Conservation (phyloP, 1,284 basidiomycete species). For the Pseudozyma sp. region DNA sequence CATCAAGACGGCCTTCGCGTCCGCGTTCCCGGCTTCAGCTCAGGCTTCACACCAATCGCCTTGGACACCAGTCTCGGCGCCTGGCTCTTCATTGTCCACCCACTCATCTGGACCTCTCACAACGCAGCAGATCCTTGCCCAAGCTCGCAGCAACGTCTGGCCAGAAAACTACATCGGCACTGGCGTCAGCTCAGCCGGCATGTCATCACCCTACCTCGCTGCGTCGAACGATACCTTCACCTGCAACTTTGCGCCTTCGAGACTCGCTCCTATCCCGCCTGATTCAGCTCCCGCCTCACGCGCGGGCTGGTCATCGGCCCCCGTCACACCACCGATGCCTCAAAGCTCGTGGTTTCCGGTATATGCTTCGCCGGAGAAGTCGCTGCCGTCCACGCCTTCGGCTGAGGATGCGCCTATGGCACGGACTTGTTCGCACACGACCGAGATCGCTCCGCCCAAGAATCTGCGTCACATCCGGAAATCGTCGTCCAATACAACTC, state of each 20-base stretch:
- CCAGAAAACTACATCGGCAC: conserved; percentile 40
- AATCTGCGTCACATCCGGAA: conserved; percentile 42
- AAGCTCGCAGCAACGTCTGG: conserved; percentile 46
- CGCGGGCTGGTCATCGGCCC: conserved; percentile 18
- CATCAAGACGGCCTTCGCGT: conserved; percentile 11
- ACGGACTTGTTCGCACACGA: conserved; percentile 23
- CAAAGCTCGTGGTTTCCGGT: conserved; percentile 10
- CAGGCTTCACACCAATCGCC: conserved; percentile 4
- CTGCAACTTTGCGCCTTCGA: conserved; percentile 23
- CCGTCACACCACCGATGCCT: conserved; percentile 19
- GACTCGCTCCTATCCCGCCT: conserved; percentile 32
- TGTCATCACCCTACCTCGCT: conserved; percentile 31
- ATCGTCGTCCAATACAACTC: conserved; percentile 24
- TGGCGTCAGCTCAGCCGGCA: conserved; percentile 34
- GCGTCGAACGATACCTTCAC: conserved; percentile 27
- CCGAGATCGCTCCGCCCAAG: conserved; percentile 27
- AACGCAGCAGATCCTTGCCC: conserved; percentile 45
- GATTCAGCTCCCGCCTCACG: conserved; percentile 12
- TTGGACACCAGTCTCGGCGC: conserved; percentile 9
- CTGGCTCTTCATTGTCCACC: conserved; percentile 2
- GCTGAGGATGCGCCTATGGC: neutral
- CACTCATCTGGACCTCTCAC: conserved; percentile 23
- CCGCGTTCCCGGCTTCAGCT: conserved; percentile 4
- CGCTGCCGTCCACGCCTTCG: conserved; percentile 14
- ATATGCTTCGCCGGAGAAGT: conserved; percentile 16